Evolutionary conservation across 352 stramenopile species (phyloP).

Genomic region (Phytopythium sindhum): DNA sequence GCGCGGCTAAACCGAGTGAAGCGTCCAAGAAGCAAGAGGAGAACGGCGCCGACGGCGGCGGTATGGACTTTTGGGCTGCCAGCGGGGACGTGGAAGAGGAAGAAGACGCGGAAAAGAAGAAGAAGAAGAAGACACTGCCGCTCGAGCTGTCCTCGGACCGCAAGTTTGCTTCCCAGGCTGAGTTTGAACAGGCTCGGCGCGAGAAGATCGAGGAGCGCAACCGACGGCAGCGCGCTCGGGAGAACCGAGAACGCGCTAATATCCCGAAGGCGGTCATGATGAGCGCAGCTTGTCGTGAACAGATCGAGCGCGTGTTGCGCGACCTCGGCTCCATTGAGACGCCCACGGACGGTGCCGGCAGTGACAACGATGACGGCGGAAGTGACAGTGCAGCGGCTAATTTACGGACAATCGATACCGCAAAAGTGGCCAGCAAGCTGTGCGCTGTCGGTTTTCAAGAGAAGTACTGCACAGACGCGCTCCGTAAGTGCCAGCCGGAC

Average conservation of each 20-base stretch:
- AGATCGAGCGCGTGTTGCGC: slow-evolving; percentile 85
- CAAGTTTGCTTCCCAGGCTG: slow-evolving; percentile 71
- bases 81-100: slow-evolving; percentile 18
- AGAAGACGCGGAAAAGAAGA: slow-evolving; percentile 13
- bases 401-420: background rate
- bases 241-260: slow-evolving; percentile 92
- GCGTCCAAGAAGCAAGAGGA: slow-evolving; percentile 2
- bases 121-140: slow-evolving; percentile 15
- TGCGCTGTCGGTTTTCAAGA: slow-evolving; percentile 52
- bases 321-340: slow-evolving; percentile 29
- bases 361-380: slow-evolving; percentile 11
- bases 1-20: slow-evolving; percentile 3
- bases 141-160: slow-evolving; percentile 63
- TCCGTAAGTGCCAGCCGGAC: slow-evolving; percentile 21
- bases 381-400: slow-evolving; percentile 3
- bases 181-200: slow-evolving; percentile 61
- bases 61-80: slow-evolving; percentile 45
- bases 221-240: slow-evolving; percentile 73
- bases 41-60: slow-evolving; percentile 6
- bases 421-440: slow-evolving; percentile 25
- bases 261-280: slow-evolving; percentile 89
- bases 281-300: slow-evolving; percentile 75
- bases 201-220: slow-evolving; percentile 61
- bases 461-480: slow-evolving; percentile 43
- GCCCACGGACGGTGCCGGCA: slow-evolving; percentile 1